Evolutionary conservation across 2,329 filamentous ascomycete species (phyloP), one percentile per base, ranked within the genome.

Genomic region (Diaporthe velutina): DNA sequence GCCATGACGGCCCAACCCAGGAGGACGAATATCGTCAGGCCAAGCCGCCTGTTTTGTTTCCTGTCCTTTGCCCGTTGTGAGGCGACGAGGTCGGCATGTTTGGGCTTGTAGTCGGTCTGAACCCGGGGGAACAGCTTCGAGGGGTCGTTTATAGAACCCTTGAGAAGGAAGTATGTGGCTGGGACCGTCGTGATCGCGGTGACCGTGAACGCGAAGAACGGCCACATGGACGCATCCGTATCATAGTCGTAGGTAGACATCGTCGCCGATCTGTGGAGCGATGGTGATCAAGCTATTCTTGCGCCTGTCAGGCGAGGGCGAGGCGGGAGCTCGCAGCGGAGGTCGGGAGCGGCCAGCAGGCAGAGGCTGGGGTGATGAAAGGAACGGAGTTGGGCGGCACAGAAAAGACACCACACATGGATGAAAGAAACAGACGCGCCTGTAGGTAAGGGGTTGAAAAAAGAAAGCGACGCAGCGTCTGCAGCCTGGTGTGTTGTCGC

Each of bases 201-300:
- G 81, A 98, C 90, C 57, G 96, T 98, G 83, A 98, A 92, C 86
- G 98, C 93, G 88, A 99, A 99, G 90, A 98, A 98, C 79, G 97
- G 97, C 89, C 98, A 99, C 88, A 98, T 98, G 90, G 98, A 95
- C 80, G 95, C 96, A 91, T 97, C 92, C 83, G 98, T 94, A 90
- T 99, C 97, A 88, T 99, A 99, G 81, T 94, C 97, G 89, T 99
- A 99, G 85, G 94, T 95, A 83, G 93, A 96, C 92, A 97, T 97
- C 84, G 88, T 92, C 86, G 80, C 84, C 42, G 42, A 50, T 80
- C 79, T 79, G 78, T 78, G 76, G 79, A 80, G 80, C 83, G 73
- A 74, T 55, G 67, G 66, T 38, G 50, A 72, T 35, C 35, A 54
- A 33, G 60, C 38, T 52, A 50, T 40, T 22, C 2, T 70, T 70